Conservation (phyloP, 306 rosid genomes). For the Abrus pulchellus region DNA sequence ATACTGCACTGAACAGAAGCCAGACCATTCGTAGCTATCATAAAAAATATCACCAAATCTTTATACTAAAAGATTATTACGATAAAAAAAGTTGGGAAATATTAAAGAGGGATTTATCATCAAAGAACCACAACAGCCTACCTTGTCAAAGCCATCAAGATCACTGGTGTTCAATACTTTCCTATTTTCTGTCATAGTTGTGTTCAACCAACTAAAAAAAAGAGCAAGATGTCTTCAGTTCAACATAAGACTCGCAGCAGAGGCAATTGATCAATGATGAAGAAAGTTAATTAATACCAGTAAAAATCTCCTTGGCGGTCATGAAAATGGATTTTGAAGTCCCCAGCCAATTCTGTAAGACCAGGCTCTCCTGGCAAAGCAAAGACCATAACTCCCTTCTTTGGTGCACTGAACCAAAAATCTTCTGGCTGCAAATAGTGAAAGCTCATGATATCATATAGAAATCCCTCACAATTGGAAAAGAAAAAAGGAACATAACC, state of each 20-base stretch:
- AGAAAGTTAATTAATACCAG: constrained; percentile 62
- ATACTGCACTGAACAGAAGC: constrained; percentile 30
- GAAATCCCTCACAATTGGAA: constrained; percentile 33
- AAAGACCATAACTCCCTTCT: constrained; percentile 98
- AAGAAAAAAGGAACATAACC: constrained; percentile 9
- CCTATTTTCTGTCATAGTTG: constrained; percentile 91
- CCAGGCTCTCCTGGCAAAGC: constrained; percentile 99
- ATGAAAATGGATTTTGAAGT: constrained; percentile 94
- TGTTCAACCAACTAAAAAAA: constrained; percentile 88
- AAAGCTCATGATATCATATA: constrained; percentile 23
- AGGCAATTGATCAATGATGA: constrained; percentile 19
- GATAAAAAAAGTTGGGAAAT: neutral
- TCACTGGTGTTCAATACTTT: constrained; percentile 76
- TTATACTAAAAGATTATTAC: neutral
- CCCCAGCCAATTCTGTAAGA: constrained; percentile 88
- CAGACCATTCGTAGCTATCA: constrained; percentile 13
- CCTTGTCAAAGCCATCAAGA: constrained; percentile 98
- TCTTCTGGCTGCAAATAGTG: constrained; percentile 81
- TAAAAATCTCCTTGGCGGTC: constrained; percentile 98
- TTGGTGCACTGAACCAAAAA: constrained; percentile 95
- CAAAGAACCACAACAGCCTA: constrained; percentile 36
- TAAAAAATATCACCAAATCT: constrained; percentile 19
- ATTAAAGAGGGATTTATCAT: constrained; percentile 19
- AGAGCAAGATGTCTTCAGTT: constrained; percentile 42
- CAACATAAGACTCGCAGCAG: constrained; percentile 7